Conservation (phyloP, 768 basidiomycete genomes). For the Auricularia sp. region DNA sequence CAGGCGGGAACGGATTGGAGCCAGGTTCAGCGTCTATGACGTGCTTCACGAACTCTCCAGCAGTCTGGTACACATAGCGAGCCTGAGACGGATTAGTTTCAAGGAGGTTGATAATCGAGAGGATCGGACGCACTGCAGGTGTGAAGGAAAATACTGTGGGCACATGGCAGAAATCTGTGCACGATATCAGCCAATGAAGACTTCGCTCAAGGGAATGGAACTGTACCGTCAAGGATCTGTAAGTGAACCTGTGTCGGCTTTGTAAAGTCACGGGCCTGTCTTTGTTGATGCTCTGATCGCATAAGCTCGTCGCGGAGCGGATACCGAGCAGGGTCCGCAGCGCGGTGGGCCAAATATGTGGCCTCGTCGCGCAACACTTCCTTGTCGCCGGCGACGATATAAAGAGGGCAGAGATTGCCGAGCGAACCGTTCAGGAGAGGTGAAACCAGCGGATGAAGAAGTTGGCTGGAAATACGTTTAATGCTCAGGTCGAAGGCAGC, state of each 20-base stretch:
- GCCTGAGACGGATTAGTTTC: constrained; percentile 17
- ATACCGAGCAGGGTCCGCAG: constrained; percentile 70
- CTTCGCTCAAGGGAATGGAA: not conserved
- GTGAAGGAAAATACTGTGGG: constrained; percentile 64
- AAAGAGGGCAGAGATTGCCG: constrained; percentile 81
- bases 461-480: constrained; percentile 26
- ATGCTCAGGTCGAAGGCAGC: too few relatives aligned
- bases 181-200: constrained; percentile 2
- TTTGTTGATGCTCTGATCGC: constrained; percentile 33
- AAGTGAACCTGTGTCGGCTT: constrained; percentile 60
- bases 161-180: constrained; percentile 47
- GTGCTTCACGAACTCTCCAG: constrained; percentile 49
- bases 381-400: constrained; percentile 77
- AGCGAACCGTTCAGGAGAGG: constrained; percentile 64
- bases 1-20: not conserved
- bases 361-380: constrained; percentile 91
- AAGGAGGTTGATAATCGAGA: too few relatives aligned
- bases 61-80: constrained; percentile 53
- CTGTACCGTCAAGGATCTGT: constrained; percentile 77
- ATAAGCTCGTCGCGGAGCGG: constrained; percentile 48
- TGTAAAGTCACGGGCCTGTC: constrained; percentile 39
- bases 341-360: constrained; percentile 88
- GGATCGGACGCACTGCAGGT: constrained; percentile 18
- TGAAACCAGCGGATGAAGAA: constrained; percentile 70
- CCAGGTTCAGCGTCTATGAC: constrained; percentile 32